These are phyloP conservation scores for Syzygium jambos DNA, from an alignment of 345 rosid species.

Conservation along the genomic window DNA sequence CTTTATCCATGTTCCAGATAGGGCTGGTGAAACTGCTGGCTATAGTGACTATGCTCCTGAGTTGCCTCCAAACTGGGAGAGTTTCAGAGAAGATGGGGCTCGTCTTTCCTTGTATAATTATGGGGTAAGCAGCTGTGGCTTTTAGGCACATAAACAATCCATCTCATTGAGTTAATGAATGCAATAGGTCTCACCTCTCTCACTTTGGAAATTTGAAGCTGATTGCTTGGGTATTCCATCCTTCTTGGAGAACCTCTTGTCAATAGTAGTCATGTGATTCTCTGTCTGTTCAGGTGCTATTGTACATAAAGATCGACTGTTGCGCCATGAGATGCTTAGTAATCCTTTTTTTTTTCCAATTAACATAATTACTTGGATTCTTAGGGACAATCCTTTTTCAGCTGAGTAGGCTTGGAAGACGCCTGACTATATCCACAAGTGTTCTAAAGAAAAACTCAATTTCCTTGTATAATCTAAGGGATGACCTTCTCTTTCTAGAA, in stretches of 20 bases:
- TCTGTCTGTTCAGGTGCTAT: background rate
- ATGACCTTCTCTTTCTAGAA: background rate
- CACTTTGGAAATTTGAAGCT: background rate
- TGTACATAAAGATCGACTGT: background rate
- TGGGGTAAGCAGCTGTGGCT: slow-evolving; percentile 44
- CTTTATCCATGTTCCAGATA: slow-evolving; percentile 18
- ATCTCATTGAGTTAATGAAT: background rate
- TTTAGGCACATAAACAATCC: background rate
- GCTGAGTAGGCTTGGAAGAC: background rate
- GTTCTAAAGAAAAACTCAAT: background rate
- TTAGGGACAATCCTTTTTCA: background rate
- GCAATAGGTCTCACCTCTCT: background rate
- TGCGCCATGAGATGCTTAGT: background rate
- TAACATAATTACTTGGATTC: background rate
- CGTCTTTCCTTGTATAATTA: slow-evolving; percentile 43
- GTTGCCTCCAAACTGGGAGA: slow-evolving; percentile 12
- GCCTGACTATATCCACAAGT: background rate
- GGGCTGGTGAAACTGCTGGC: slow-evolving; percentile 14
- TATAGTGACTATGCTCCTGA: slow-evolving; percentile 18
- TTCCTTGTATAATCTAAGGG: background rate
- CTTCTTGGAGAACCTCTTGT: background rate
- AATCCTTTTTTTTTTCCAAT: background rate
- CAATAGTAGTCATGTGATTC: background rate
- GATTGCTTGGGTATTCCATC: background rate
- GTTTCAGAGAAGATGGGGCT: slow-evolving; percentile 18